A percentile compares a stretch with the other conserved stretches of the same genome.
Conservation (phyloP, 164 flowering plant species). For the Stephania cephalantha region DNA sequence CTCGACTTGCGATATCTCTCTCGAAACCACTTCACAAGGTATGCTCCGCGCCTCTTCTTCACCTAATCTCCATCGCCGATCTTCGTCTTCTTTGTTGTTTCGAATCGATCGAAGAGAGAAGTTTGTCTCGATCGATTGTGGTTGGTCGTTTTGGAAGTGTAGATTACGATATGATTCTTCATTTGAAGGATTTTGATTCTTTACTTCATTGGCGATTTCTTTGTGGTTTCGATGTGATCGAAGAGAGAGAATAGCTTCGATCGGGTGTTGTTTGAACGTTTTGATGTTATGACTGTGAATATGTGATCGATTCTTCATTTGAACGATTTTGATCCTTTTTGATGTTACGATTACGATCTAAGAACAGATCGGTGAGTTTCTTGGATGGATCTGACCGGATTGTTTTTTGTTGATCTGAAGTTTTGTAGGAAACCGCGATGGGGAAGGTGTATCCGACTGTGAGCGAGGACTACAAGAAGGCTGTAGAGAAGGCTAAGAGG, state of each 20-base stretch:
- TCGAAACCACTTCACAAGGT: neutral
- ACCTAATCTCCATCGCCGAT: neutral
- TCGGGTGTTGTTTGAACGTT: no score
- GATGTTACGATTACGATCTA: neutral
- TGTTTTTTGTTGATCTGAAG: slow-evolving; percentile 4
- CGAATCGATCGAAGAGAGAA: neutral
- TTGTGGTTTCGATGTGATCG: no score
- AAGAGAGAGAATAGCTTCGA: no score
- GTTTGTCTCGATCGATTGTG: no score
- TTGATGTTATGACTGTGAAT: no score
- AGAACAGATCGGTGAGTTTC: neutral
- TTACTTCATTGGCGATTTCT: no score
- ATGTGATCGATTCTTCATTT: no score
- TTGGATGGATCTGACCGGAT: neutral
- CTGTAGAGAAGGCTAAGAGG: slow-evolving; percentile 64
- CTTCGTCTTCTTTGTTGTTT: neutral
- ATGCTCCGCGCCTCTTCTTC: neutral
- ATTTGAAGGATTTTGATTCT: no score
- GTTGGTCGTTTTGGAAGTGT: no score
- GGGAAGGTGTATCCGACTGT: slow-evolving; percentile 78
- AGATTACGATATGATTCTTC: neutral
- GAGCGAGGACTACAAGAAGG: slow-evolving; percentile 70
- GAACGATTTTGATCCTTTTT: no score
- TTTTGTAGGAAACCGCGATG: slow-evolving; percentile 31
- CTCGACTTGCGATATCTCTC: no score